These are phyloP conservation scores for Catharanthus roseus DNA, from an alignment of 257 asterid genomes.

Conservation along the genomic window DNA sequence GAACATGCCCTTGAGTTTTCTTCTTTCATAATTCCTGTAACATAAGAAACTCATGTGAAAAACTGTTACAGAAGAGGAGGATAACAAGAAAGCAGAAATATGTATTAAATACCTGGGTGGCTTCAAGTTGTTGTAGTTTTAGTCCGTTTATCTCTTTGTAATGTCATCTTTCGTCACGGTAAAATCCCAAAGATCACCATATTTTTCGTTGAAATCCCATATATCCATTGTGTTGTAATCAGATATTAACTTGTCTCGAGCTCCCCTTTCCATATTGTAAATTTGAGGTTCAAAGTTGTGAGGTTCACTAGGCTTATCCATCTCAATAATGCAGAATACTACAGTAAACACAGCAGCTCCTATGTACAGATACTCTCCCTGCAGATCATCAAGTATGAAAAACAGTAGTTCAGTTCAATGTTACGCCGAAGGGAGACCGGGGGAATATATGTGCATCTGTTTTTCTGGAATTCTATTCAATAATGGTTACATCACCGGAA, in stretches of 20 bases:
- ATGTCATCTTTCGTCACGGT: constrained; percentile 55
- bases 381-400: constrained; percentile 18
- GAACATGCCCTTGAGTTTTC: neutral
- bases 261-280: constrained; percentile 84
- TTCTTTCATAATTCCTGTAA: neutral
- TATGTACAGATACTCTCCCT: constrained; percentile 81
- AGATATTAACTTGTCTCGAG: constrained; percentile 72
- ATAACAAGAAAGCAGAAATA: neutral
- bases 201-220: constrained; percentile 91
- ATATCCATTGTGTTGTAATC: constrained; percentile 85
- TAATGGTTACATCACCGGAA: constrained; percentile 38
- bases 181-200: constrained; percentile 84
- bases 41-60: neutral
- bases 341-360: constrained; percentile 74
- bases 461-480: neutral
- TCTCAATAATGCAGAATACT: constrained; percentile 65
- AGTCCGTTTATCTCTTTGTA: constrained; percentile 39
- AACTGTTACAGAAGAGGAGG: neutral
- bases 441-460: no score
- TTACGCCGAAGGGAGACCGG: no score
- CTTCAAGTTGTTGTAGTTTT: neutral
- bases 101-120: neutral
- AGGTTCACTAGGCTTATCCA: constrained; percentile 84
- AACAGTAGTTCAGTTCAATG: neutral
- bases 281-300: constrained; percentile 93